phyloP scores from a whole-genome alignment of 2,329 filamentous ascomycete species.

The Arthrobotrys conoides region DNA sequence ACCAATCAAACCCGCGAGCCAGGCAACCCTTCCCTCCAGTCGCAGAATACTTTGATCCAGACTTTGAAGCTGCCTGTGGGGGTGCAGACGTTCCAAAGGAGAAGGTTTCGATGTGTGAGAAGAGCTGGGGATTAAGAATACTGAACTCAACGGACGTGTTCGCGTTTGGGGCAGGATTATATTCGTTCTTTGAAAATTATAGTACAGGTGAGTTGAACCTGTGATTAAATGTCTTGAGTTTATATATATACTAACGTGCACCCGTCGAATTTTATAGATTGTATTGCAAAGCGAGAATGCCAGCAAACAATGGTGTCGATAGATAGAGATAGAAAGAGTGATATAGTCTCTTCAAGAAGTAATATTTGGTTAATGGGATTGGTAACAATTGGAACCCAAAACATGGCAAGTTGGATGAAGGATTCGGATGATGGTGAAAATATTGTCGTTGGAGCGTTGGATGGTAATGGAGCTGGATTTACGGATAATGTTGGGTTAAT shows the following conservation, averaged over 20 bases:
- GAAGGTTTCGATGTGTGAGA: conserved; percentile 66
- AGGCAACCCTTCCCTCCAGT: conserved; percentile 67
- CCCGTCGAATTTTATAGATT: conserved; percentile 51
- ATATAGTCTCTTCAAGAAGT: conserved; percentile 26
- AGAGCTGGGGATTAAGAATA: conserved; percentile 65
- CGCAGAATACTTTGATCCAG: conserved; percentile 60
- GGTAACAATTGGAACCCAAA: conserved; percentile 53
- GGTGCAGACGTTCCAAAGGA: conserved; percentile 10
- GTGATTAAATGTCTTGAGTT: not conserved
- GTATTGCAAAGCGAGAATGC: conserved; percentile 58
- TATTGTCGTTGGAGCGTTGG: conserved; percentile 34
- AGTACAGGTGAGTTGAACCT: conserved; percentile 36
- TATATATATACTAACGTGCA: not conserved
- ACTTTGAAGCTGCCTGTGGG: conserved; percentile 61
- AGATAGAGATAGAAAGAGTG: conserved; percentile 44
- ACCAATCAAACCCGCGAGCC: conserved; percentile 69
- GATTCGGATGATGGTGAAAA: conserved; percentile 26
- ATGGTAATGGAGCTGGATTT: conserved; percentile 48
- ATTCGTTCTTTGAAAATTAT: conserved; percentile 66
- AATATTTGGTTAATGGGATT: conserved; percentile 60
- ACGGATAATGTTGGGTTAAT: conserved; percentile 53
- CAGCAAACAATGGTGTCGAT: conserved; percentile 57
- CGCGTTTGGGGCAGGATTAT: conserved; percentile 66
- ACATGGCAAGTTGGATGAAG: conserved; percentile 39
- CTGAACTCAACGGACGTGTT: conserved; percentile 64